Evolutionary conservation across 2,329 filamentous ascomycete genomes (phyloP), one percentile per base, ranked within the genome.

Genomic region (Phialophora macrospora): DNA sequence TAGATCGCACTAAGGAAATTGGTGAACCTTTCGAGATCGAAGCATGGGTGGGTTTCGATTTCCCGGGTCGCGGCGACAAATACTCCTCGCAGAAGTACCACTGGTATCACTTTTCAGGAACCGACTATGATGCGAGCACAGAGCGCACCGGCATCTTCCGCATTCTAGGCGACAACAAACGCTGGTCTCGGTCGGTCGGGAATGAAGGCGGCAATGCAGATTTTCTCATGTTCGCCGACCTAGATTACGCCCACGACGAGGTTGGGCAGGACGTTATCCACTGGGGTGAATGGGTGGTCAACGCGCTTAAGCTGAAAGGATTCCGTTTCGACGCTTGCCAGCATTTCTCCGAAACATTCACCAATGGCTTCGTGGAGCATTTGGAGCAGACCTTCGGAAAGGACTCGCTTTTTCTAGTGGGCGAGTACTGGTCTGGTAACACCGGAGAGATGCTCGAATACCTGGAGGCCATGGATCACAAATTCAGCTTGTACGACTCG

Each of bases 281-380:
- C 58, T 92, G 89, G 90, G 87, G 86, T 1, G 78, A 83, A 4
- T 92, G 90, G 90, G 81, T 92, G 63, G 82, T 84, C 0, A 78
- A 84, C 5, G 80, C 88, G 65, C 74, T 90, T 0, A 84, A 84
- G 0, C 78, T 92, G 11, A 81, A 83, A 67, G 89, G 89, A 0
- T 88, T 92, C 75, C 82, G 90, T 20, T 83, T 92, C 58, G 90
- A 92, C 74, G 90, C 89, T 12, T 86, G 88, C 32, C 90, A 91
- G 77, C 90, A 92, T 76, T 90, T 88, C 76, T 88, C 85, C 30
- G 84, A 85, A 65, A 80, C 82, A n/a, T 92, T 92, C 73, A 82
- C 88, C 34, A 82, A 81, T 49, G 82, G 86, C n/a, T 90, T 90
- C 77, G 83, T 91, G 58, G 78, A 79, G 5, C 79, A 84, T 54